Evolutionary conservation across 768 basidiomycete genomes (phyloP).

Genomic region (Auricularia heimuer): DNA sequence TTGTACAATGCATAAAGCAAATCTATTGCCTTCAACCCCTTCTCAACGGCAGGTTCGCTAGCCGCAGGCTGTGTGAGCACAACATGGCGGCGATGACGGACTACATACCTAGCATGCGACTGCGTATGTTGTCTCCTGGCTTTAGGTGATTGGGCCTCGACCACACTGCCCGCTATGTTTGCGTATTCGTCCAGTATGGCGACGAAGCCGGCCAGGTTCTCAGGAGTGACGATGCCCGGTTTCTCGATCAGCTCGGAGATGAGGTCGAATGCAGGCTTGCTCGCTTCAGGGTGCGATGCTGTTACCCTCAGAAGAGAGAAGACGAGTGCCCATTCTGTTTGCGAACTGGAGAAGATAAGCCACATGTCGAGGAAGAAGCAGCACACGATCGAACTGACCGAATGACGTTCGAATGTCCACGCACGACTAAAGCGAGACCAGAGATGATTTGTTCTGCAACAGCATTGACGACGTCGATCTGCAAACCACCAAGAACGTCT

Average conservation of each 20-base stretch:
- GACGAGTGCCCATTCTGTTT: slow-evolving; percentile 93
- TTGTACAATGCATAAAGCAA: slow-evolving; percentile 64
- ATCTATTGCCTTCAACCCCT: slow-evolving; percentile 78
- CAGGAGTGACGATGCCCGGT: slow-evolving; percentile 47
- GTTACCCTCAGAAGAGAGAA: slow-evolving; percentile 83
- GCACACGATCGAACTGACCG: slow-evolving; percentile 28
- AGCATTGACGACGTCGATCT: slow-evolving; percentile 61
- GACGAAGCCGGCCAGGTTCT: slow-evolving; percentile 74
- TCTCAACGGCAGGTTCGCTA: slow-evolving; percentile 68
- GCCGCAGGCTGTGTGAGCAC: neutral
- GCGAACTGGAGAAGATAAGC: slow-evolving; percentile 40
- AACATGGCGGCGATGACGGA: slow-evolving; percentile 1
- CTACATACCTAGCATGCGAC: neutral
- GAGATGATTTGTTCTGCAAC: slow-evolving; percentile 84
- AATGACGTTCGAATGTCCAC: slow-evolving; percentile 63
- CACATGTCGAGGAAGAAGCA: too few relatives aligned
- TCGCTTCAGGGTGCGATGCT: slow-evolving; percentile 76
- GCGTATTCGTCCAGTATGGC: slow-evolving; percentile 84
- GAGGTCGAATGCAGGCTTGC: slow-evolving; percentile 74
- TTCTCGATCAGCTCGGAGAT: slow-evolving; percentile 51
- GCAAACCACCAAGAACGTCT: slow-evolving; percentile 77
- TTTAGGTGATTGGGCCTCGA: slow-evolving; percentile 31
- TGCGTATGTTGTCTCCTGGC: slow-evolving; percentile 33
- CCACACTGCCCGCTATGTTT: slow-evolving; percentile 50
- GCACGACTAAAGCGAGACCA: slow-evolving; percentile 71